Evolutionary conservation across 768 basidiomycete species (phyloP).

Genomic region (Botryobasidium botryosum): DNA sequence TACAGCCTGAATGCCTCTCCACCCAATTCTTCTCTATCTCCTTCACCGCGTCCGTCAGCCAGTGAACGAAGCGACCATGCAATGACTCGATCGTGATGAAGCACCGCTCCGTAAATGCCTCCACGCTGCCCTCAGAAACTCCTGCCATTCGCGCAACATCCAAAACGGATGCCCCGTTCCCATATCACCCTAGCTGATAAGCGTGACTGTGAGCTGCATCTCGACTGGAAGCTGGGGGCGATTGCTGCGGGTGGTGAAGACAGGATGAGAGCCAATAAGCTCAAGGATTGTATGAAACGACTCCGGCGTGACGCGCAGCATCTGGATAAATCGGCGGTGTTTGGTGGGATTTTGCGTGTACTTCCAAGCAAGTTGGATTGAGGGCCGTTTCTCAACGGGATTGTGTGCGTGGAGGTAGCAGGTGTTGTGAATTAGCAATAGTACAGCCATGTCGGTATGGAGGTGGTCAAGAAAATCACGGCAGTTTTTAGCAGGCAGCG

Average conservation of each 20-base stretch:
- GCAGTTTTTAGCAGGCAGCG: neutral
- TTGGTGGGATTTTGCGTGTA: constrained; percentile 17
- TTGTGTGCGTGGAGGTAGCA: constrained; percentile 12
- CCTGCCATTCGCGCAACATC: constrained; percentile 20
- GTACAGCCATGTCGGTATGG: neutral
- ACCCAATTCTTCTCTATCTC: constrained; percentile 24
- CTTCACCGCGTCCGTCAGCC: constrained; percentile 19
- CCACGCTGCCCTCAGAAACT: constrained; percentile 19
- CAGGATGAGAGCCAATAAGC: constrained; percentile 18
- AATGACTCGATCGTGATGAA: constrained; percentile 20
- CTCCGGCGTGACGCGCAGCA: constrained; percentile 17
- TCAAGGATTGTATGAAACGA: constrained; percentile 16
- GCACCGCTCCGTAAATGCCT: constrained; percentile 18
- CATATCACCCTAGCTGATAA: constrained; percentile 19
- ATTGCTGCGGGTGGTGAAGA: constrained; percentile 19
- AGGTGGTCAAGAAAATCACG: too few relatives aligned
- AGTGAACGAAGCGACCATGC: constrained; percentile 20
- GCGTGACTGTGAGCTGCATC: constrained; percentile 19
- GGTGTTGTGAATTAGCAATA: constrained; percentile 4
- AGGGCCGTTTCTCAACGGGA: constrained; percentile 15
- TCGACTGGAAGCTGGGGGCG: constrained; percentile 19
- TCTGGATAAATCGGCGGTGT: constrained; percentile 14
- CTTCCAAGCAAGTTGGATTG: constrained; percentile 17
- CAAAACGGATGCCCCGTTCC: constrained; percentile 19
- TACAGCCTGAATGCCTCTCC: constrained; percentile 14